Conservation (phyloP, 1,284 basidiomycete genomes). For the Coriolopsis trogii region DNA sequence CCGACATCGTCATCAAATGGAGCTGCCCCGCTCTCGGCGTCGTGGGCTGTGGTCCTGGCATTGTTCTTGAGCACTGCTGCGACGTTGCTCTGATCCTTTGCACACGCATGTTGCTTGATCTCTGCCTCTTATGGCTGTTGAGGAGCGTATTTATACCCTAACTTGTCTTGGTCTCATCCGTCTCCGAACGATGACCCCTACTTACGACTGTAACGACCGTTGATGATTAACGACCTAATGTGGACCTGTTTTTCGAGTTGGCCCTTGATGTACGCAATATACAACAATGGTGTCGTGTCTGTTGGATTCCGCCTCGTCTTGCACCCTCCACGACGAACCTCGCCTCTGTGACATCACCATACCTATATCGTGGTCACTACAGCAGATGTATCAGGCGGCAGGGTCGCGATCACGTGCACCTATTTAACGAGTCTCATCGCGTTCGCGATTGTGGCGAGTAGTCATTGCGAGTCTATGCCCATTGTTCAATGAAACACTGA, state of each 20-base stretch:
- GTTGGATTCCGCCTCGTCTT: too few relatives aligned
- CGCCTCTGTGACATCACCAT: too few relatives aligned
- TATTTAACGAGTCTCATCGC: background rate
- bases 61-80: background rate
- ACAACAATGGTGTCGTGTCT: too few relatives aligned
- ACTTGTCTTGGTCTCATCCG: constrained; percentile 13
- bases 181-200: background rate
- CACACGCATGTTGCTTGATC: background rate
- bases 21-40: background rate
- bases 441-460: background rate
- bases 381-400: too few relatives aligned
- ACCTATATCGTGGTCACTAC: too few relatives aligned
- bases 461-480: background rate
- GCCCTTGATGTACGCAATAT: constrained; percentile 2
- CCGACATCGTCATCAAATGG: constrained; percentile 17
- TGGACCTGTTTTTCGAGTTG: background rate
- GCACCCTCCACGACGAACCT: too few relatives aligned
- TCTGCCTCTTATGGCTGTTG: background rate
- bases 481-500: too few relatives aligned
- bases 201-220: constrained; percentile 18
- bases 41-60: background rate
- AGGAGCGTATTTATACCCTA: constrained; percentile 24
- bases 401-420: background rate
- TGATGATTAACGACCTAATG: constrained; percentile 19
- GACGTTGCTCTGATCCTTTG: constrained; percentile 1